Evolutionary conservation across 148 eudicot species (phyloP).

Genomic region (Rheum nobile): DNA sequence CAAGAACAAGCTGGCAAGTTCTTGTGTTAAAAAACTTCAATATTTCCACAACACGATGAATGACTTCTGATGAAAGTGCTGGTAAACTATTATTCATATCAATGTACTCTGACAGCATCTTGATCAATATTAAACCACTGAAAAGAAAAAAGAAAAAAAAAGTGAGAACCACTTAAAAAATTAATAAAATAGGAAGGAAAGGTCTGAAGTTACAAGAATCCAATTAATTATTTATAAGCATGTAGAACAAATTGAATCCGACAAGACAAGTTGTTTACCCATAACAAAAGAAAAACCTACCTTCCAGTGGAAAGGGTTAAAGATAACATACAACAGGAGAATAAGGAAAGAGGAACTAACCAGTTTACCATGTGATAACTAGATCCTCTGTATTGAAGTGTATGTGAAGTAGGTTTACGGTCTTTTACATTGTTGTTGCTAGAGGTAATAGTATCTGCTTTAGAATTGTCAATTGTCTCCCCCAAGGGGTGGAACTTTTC

Average conservation of each 20-base stretch:
- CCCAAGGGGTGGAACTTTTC: slow-evolving; percentile 20
- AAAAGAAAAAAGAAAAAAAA: background rate
- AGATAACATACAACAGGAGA: background rate
- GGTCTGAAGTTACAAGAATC: background rate
- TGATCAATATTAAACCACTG: slow-evolving; percentile 95
- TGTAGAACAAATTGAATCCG: background rate
- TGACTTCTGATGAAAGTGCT: slow-evolving; percentile 73
- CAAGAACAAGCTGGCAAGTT: slow-evolving; percentile 97
- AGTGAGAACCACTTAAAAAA: background rate
- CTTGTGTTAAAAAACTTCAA: slow-evolving; percentile 92
- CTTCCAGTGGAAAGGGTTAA: background rate
- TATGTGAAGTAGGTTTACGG: slow-evolving; percentile 49
- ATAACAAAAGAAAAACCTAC: background rate
- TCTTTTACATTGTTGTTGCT: slow-evolving; percentile 36
- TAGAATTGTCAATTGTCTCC: slow-evolving; percentile 25
- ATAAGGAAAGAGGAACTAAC: slow-evolving; percentile 27
- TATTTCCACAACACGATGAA: slow-evolving; percentile 90
- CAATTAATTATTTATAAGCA: background rate
- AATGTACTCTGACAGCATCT: slow-evolving; percentile 96
- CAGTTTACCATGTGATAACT: slow-evolving; percentile 98
- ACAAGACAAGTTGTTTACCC: background rate
- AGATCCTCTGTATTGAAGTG: slow-evolving; percentile 54
- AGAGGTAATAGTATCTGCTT: slow-evolving; percentile 24
- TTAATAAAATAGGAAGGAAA: background rate
- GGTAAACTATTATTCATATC: slow-evolving; percentile 83